Conservation (phyloP, 352 stramenopile species). For the Globisporangium solare region DNA sequence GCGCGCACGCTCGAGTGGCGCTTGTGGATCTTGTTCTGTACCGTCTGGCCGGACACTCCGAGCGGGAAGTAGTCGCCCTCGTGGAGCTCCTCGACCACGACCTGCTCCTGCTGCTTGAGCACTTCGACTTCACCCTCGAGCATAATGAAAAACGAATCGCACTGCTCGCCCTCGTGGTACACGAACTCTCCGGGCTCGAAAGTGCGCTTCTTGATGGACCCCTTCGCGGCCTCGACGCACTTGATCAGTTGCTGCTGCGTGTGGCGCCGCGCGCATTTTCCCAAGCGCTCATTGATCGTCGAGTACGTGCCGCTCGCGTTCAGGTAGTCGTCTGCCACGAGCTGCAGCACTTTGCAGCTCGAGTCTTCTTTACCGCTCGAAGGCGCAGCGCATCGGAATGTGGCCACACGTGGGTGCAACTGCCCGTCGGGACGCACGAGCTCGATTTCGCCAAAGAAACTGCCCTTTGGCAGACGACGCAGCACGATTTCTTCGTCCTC, state of each 20-base stretch:
- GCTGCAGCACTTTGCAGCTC: conserved; percentile 73
- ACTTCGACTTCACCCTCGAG: conserved; percentile 70
- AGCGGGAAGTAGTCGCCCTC: conserved; percentile 79
- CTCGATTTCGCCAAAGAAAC: conserved; percentile 80
- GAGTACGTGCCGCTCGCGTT: conserved; percentile 75
- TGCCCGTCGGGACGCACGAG: conserved; percentile 63
- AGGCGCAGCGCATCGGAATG: conserved; percentile 39
- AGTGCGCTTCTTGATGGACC: conserved; percentile 56
- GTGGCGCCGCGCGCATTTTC: conserved; percentile 48
- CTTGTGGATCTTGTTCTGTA: conserved; percentile 59
- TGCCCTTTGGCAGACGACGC: conserved; percentile 57
- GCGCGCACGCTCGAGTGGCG: conserved; percentile 72
- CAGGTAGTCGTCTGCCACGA: conserved; percentile 74
- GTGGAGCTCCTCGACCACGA: conserved; percentile 70
- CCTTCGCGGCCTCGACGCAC: conserved; percentile 69
- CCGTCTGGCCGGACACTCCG: conserved; percentile 63
- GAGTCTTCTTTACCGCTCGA: conserved; percentile 8
- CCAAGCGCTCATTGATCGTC: conserved; percentile 65
- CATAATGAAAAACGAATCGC: conserved; percentile 80
- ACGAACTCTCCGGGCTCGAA: conserved; percentile 62
- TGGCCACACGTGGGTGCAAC: conserved; percentile 67
- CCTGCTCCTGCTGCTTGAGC: conserved; percentile 51
- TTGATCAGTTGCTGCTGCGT: conserved; percentile 74
- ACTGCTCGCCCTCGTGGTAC: conserved; percentile 72
- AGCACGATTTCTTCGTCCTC: conserved; percentile 46